Base-by-base conservation (phyloP, 768 basidiomycete species). In the Tricholomella constricta region DNA sequence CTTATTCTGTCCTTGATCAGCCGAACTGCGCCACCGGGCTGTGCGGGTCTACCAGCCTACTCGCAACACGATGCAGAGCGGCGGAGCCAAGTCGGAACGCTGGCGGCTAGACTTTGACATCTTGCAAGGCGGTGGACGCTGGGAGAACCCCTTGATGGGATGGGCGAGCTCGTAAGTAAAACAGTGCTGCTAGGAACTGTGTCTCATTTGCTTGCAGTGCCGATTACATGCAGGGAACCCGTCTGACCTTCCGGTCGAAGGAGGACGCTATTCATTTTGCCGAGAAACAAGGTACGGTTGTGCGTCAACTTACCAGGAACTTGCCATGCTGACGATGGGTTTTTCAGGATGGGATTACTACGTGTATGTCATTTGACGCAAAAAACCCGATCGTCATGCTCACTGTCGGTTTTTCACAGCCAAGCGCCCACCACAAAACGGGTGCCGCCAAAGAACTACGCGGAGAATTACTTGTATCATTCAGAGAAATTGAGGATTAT, bases 101-200 rank as follows among this genome's bases (percentile, higher is more conserved):
- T 99, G 96, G 96, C 78, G 92, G 58, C 84, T 99, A 64, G 96
- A 98, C 70, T 98, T 87, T 78, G 96, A 98, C 63, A 85, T 85
- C 51, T 75, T 98, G n/a, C 84, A 83, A 52, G 93, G 95, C 29
- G 86, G 82, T 25, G 94, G 91, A 11, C 81, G 96, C 46, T 99
- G 96, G 96, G 94, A 98, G 79, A 99, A 98, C 66, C 92, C 93
- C 4, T 69, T 99, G 60, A 99, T 98, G 92, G 96, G 96, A 38
- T 99, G 83, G 78, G 95, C 94, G 0, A 91, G 88, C 75, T 94
- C 93, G 90, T 95, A 67, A 72, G 90, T 80, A 11, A n/a, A n/a
- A 51, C 15, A 26, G 6, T 20, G 12, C 45, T 11, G 22, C n/a
- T 15, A 23, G 11, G 19, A 12, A 47, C 35, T 20, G 17, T 31